Evolutionary conservation across 106 monocot species (phyloP).

Genomic region (Platanthera guangdongensis): DNA sequence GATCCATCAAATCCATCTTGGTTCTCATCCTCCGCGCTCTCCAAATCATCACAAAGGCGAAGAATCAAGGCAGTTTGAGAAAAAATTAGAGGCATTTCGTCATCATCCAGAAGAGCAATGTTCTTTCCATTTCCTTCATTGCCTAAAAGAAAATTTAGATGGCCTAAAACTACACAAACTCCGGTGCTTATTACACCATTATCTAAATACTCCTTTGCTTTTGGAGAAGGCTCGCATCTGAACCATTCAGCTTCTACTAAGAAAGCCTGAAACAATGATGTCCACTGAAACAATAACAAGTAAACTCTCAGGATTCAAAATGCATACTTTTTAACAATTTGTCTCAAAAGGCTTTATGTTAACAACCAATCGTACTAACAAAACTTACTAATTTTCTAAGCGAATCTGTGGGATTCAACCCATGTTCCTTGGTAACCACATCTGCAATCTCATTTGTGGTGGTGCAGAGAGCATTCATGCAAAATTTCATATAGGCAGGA

Average conservation of each 20-base stretch:
- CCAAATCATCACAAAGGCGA: constrained; percentile 54
- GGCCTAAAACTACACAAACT: constrained; percentile 12
- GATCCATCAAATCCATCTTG: constrained; percentile 60
- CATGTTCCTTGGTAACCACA: constrained; percentile 12
- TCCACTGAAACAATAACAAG: constrained; percentile 21
- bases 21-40: constrained; percentile 52
- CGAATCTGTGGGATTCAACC: constrained; percentile 29
- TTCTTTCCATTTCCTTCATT: constrained; percentile 10
- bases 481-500: constrained; percentile 20
- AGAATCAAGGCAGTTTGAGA: constrained; percentile 34
- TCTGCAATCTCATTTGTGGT: constrained; percentile 31
- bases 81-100: neutral
- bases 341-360: neutral
- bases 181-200: constrained; percentile 36
- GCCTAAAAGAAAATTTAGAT: constrained; percentile 26
- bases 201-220: constrained; percentile 23
- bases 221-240: constrained; percentile 12
- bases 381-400: constrained; percentile 24
- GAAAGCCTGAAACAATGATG: constrained; percentile 30
- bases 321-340: no score
- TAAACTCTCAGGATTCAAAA: neutral
- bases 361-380: neutral
- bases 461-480: constrained; percentile 14
- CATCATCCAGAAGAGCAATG: constrained; percentile 5
- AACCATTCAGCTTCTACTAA: constrained; percentile 41